Conservation (phyloP, 1,139 yeast genomes). For the Yamadazyma kanchanaburiensis region DNA sequence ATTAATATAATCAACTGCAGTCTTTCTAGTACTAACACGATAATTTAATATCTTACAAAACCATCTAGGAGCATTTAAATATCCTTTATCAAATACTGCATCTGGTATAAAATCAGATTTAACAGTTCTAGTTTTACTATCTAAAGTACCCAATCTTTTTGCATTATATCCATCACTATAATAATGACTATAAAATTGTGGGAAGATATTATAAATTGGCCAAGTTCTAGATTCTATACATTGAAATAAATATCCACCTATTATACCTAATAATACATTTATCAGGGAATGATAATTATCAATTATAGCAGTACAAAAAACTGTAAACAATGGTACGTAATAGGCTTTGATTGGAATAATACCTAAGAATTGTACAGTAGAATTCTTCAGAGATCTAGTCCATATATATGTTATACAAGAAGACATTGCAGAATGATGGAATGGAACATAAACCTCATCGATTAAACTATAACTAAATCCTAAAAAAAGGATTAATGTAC, state of each 20-base stretch:
- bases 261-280: slow-evolving; percentile 46
- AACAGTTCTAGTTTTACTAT: background rate
- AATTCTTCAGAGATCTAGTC: slow-evolving; percentile 52
- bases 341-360: slow-evolving; percentile 58
- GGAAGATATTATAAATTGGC: slow-evolving; percentile 39
- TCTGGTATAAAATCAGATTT: slow-evolving; percentile 25
- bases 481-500: slow-evolving; percentile 37
- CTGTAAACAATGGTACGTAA: slow-evolving; percentile 53
- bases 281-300: slow-evolving; percentile 39
- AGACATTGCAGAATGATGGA: slow-evolving; percentile 39
- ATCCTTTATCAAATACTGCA: slow-evolving; percentile 41
- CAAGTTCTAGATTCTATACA: slow-evolving; percentile 56
- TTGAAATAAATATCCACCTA: slow-evolving; percentile 56
- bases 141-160: slow-evolving; percentile 34
- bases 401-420: slow-evolving; percentile 58
- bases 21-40: too few relatives aligned
- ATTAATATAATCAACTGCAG: too few relatives aligned
- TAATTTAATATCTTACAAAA: slow-evolving; percentile 29
- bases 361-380: slow-evolving; percentile 49
- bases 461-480: slow-evolving; percentile 18
- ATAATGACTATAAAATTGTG: slow-evolving; percentile 40
- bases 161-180: slow-evolving; percentile 9
- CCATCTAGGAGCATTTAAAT: slow-evolving; percentile 41
- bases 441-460: slow-evolving; percentile 17
- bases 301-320: slow-evolving; percentile 45